These are phyloP conservation scores for Fallopia convolvulus DNA, from an alignment of 148 eudicot species.

Conservation along the genomic window DNA sequence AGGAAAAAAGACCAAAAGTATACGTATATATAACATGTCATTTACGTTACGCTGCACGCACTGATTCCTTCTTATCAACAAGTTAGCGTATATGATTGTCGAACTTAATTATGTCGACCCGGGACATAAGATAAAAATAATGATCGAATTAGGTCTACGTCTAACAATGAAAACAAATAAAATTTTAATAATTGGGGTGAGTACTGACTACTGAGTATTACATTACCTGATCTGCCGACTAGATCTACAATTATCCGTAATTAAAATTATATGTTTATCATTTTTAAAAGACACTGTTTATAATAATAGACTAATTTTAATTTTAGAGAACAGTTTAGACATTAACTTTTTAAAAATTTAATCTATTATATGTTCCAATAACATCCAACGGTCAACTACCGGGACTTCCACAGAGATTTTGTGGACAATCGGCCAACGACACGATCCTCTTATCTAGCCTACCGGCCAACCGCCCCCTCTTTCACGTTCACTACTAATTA, in stretches of 20 bases:
- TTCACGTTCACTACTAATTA: background rate
- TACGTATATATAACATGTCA: background rate
- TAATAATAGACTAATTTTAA: too few relatives aligned
- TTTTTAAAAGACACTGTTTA: too few relatives aligned
- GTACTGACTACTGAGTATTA: too few relatives aligned
- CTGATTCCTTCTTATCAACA: background rate
- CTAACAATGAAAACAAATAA: too few relatives aligned
- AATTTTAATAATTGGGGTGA: too few relatives aligned
- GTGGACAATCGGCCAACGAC: background rate
- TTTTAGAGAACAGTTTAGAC: too few relatives aligned
- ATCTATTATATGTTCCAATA: background rate
- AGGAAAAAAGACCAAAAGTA: background rate
- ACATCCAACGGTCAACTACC: background rate
- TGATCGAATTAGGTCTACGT: background rate
- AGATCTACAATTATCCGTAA: too few relatives aligned
- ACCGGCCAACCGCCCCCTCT: background rate
- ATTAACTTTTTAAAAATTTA: too few relatives aligned
- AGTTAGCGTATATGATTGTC: background rate
- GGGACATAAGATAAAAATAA: too few relatives aligned
- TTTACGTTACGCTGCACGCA: background rate
- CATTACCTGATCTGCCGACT: too few relatives aligned
- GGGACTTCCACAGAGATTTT: background rate
- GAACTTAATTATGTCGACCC: background rate
- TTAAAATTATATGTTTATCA: too few relatives aligned
- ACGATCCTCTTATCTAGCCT: background rate